phyloP scores from a whole-genome alignment of 2,329 filamentous ascomycete genomes.

The Talaromyces sp. region DNA sequence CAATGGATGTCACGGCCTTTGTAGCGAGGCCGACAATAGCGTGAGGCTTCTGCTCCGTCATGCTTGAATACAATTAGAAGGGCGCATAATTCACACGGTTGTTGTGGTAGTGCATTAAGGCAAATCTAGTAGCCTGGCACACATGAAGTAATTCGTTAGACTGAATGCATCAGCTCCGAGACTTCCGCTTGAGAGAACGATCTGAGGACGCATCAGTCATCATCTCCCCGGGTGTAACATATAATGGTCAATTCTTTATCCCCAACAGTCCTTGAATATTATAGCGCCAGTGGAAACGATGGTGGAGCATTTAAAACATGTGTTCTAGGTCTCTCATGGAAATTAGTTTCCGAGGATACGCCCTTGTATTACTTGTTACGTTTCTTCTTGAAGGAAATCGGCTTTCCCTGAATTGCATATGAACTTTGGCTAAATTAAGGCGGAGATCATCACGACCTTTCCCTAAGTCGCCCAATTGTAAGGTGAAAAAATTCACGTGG shows the following conservation, averaged over 20 bases:
- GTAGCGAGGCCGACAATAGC: neutral
- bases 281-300: neutral
- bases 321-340: neutral
- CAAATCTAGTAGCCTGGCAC: neutral
- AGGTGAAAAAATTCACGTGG: neutral
- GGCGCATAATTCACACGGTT: neutral
- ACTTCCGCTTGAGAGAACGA: neutral
- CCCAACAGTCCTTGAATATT: neutral
- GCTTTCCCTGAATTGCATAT: neutral
- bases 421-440: neutral
- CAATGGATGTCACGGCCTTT: constrained; percentile 9
- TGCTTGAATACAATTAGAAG: neutral
- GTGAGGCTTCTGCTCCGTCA: neutral
- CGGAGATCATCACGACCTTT: neutral
- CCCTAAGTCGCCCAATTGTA: neutral
- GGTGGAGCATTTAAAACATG: neutral
- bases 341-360: neutral
- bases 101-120: neutral
- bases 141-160: neutral
- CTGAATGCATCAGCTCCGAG: neutral
- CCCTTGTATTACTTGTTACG: neutral
- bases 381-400: neutral
- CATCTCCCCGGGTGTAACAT: neutral
- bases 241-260: neutral
- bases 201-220: neutral